phyloP scores from a whole-genome alignment of 2,329 filamentous ascomycete species.

The Colletotrichum graminicola region DNA sequence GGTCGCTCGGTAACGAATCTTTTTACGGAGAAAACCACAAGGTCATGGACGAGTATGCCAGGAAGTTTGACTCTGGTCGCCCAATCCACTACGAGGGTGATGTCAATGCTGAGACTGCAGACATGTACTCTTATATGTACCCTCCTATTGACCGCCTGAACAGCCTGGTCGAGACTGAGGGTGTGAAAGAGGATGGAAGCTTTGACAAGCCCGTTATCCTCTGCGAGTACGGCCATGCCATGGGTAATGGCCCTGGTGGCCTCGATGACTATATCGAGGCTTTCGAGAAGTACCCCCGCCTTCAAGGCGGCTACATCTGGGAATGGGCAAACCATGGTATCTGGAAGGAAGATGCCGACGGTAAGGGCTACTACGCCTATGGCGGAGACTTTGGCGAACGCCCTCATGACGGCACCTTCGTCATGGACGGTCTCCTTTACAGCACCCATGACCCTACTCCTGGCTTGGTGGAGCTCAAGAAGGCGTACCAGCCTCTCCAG shows the following conservation, averaged over 20 bases:
- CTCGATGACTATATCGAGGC: slow-evolving; percentile 76
- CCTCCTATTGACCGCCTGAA: slow-evolving; percentile 65
- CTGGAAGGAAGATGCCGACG: slow-evolving; percentile 58
- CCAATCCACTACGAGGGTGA: slow-evolving; percentile 78
- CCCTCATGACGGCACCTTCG: slow-evolving; percentile 71
- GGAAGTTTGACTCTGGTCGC: slow-evolving; percentile 67
- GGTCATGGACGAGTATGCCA: slow-evolving; percentile 75
- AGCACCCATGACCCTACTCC: slow-evolving; percentile 68
- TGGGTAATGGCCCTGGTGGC: slow-evolving; percentile 80
- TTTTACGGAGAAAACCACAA: slow-evolving; percentile 78
- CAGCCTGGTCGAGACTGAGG: slow-evolving; percentile 57
- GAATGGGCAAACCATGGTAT: slow-evolving; percentile 75
- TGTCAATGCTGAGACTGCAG: slow-evolving; percentile 67
- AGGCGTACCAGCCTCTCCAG: slow-evolving; percentile 67
- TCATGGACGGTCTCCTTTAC: slow-evolving; percentile 70
- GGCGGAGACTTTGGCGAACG: slow-evolving; percentile 73
- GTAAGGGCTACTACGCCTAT: slow-evolving; percentile 66
- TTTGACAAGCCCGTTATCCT: slow-evolving; percentile 70
- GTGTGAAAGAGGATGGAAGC: slow-evolving; percentile 56
- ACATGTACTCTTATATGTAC: slow-evolving; percentile 79
- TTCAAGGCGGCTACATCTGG: slow-evolving; percentile 78
- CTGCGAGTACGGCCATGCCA: slow-evolving; percentile 72
- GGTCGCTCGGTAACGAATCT: slow-evolving; percentile 80
- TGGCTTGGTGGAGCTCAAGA: slow-evolving; percentile 68
- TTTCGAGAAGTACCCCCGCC: slow-evolving; percentile 69